Evolutionary conservation across 78 protist species (phyloP), one percentile per base, ranked within the genome.

Genomic region (Anaeramoeba flamelloides): DNA sequence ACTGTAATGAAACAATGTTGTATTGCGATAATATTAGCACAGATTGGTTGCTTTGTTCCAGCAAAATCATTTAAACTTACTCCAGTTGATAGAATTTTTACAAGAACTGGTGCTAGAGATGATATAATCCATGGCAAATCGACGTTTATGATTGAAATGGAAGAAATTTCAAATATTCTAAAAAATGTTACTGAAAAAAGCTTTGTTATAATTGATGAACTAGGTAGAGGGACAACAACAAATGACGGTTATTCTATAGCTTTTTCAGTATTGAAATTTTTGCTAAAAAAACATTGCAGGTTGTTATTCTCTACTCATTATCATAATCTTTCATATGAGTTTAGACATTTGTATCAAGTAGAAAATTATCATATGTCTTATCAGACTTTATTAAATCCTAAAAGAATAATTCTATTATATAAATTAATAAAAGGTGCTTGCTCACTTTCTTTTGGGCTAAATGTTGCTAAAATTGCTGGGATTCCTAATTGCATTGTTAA

Each of bases 271-370:
- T 39, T 92, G 22, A 34, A 38, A 31, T 76, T 85, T 2, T 53
- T 53, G 17, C 1, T 36, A 31, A 0, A 8, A 2, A 41, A 85
- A 36, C 36, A 83, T 3, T 91, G 97, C 79, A 77, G 90, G 31
- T 86, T 89, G 74, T 74, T 97, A 40, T 96, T 97, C 85, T 84
- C 96, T 34, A 97, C 99, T 8, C 99, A 97, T 84, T 94, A 96
- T 82, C 97, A 94, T 84, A 75, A 81, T 74, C 89, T 96, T 36
- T 80, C 90, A 31, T 74, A 86, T 39, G 95, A 94, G 81, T 87
- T 4, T 4, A 8, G 4, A 39, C n/a, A 2, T 2, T 4, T 75
- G 17, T 2, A 2, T 80, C 8, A 53, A 3, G 64, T 77, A 31
- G 3, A 12, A n/a, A 38, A 38, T 64, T 86, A 31, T 86, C 32